A percentile compares a stretch with the other conserved stretches of the same genome.
phyloP scores from a whole-genome alignment of 129 eudicot species.

The Kitagawia praeruptora region DNA sequence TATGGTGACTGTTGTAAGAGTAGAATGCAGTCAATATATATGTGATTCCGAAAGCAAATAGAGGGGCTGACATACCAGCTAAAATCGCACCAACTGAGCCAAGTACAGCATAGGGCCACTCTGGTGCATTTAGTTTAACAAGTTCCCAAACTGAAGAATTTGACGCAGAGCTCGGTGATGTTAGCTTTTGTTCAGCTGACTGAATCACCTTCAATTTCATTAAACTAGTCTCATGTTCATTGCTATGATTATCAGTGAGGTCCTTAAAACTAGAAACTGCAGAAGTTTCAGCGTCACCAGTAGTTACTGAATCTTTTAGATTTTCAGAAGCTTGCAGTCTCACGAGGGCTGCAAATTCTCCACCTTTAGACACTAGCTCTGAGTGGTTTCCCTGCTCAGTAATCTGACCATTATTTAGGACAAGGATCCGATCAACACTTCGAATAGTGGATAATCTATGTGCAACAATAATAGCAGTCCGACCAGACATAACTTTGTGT shows the following conservation, averaged over 20 bases:
- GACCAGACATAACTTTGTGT: constrained; percentile 39
- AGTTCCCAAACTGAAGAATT: constrained; percentile 55
- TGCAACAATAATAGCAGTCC: constrained; percentile 68
- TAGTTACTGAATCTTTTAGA: constrained; percentile 12
- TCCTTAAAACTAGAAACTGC: constrained; percentile 12
- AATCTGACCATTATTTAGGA: constrained; percentile 53
- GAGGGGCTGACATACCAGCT: constrained; percentile 72
- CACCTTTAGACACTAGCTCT: constrained; percentile 40
- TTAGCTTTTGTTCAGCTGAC: constrained; percentile 9
- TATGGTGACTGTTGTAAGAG: constrained; percentile 40
- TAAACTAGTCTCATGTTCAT: constrained; percentile 13
- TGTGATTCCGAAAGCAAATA: constrained; percentile 70
- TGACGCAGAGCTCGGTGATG: constrained; percentile 13
- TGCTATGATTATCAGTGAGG: background rate
- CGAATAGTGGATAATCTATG: constrained; percentile 65
- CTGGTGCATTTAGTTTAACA: constrained; percentile 59
- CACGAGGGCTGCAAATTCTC: constrained; percentile 54
- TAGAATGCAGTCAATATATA: constrained; percentile 67
- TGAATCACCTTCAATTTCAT: constrained; percentile 9
- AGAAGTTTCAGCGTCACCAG: background rate
- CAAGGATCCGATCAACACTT: constrained; percentile 55
- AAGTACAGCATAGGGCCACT: constrained; percentile 66
- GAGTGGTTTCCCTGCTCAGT: constrained; percentile 53
- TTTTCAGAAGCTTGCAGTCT: constrained; percentile 48
- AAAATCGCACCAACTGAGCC: constrained; percentile 74